Evolutionary conservation across 306 rosid genomes (phyloP).

Genomic region (Rosa chinensis): DNA sequence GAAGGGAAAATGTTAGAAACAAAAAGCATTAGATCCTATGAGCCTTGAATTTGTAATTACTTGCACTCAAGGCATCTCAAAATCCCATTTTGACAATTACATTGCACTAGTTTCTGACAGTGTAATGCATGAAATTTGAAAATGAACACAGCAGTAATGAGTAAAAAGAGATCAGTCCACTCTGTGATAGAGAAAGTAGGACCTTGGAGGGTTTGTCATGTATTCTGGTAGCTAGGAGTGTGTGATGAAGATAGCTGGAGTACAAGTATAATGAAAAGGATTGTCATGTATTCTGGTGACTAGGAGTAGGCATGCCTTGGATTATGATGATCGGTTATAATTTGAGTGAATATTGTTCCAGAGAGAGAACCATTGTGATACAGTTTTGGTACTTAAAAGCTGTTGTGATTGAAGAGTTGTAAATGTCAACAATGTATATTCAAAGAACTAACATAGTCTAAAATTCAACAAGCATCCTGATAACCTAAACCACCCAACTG

Average conservation of each 20-base stretch:
- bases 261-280: neutral
- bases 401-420: neutral
- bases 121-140: neutral
- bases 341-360: neutral
- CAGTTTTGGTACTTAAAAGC: neutral
- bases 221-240: neutral
- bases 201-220: neutral
- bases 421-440: neutral
- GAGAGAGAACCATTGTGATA: neutral
- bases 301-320: neutral
- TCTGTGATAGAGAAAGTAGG: neutral
- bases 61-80: neutral
- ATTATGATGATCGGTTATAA: neutral
- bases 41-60: neutral
- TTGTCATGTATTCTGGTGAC: neutral
- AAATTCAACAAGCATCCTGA: neutral
- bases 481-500: neutral
- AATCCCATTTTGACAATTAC: neutral
- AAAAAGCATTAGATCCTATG: neutral
- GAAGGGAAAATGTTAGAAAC: neutral
- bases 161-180: neutral
- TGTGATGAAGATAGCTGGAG: neutral
- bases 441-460: neutral
- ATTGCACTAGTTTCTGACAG: neutral
- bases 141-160: neutral